Conservation (phyloP, 305 asterid genomes). For the Stenogyne calaminthoides region DNA sequence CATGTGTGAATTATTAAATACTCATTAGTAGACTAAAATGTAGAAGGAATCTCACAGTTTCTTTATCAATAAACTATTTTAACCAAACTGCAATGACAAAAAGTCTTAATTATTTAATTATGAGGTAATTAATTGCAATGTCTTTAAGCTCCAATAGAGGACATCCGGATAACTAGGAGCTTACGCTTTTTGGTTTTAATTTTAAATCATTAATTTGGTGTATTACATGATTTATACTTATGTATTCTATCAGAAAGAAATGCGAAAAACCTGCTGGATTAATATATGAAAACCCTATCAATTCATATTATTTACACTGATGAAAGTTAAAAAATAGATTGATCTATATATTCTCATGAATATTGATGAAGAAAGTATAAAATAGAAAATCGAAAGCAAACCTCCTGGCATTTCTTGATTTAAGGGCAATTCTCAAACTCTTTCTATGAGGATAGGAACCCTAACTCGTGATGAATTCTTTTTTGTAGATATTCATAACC, state of each 20-base stretch:
- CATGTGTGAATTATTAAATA: slow-evolving; percentile 43
- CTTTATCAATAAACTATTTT: slow-evolving; percentile 26
- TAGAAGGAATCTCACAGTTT: slow-evolving; percentile 44
- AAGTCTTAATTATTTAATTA: slow-evolving; percentile 28
- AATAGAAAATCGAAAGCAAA: background rate
- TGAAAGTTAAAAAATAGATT: background rate
- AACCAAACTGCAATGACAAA: slow-evolving; percentile 24
- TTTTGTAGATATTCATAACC: background rate
- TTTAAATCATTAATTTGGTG: background rate
- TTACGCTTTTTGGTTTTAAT: slow-evolving; percentile 23
- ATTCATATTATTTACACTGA: background rate
- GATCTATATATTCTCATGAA: background rate
- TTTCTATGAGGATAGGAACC: background rate
- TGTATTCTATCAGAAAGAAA: no score
- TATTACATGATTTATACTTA: background rate
- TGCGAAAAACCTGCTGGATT: no score
- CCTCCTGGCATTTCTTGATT: background rate
- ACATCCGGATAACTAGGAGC: slow-evolving; percentile 50
- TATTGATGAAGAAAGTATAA: background rate
- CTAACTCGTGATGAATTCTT: no score
- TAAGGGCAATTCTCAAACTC: background rate
- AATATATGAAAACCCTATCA: no score
- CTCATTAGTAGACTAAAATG: slow-evolving; percentile 30
- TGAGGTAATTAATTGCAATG: slow-evolving; percentile 41
- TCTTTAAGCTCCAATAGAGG: slow-evolving; percentile 37